These are phyloP conservation scores for Sugiyamaella xylanicola DNA, from an alignment of 1,139 yeast species.

Conservation along the genomic window DNA sequence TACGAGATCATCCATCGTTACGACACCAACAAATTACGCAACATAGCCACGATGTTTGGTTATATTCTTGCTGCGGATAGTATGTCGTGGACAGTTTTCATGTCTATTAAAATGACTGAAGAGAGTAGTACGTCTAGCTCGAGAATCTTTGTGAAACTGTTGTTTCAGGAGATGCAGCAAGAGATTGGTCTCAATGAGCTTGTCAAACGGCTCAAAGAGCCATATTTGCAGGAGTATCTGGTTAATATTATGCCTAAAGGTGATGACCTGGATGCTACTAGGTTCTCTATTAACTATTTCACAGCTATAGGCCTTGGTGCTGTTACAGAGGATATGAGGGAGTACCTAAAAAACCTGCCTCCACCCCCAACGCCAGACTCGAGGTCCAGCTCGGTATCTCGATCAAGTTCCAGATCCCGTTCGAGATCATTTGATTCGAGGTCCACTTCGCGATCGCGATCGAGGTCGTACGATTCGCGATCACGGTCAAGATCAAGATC, in stretches of 20 bases:
- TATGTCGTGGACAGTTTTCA: conserved; percentile 62
- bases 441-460: conserved; percentile 26
- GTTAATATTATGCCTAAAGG: conserved; percentile 48
- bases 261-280: conserved; percentile 54
- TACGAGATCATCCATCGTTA: conserved; percentile 63
- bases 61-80: conserved; percentile 74
- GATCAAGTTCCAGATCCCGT: conserved; percentile 30
- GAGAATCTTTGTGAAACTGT: conserved; percentile 77
- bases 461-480: conserved; percentile 25
- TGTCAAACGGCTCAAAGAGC: conserved; percentile 52
- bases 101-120: conserved; percentile 62
- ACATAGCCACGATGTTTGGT: conserved; percentile 85
- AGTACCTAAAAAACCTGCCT: conserved; percentile 49
- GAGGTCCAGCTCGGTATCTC: conserved; percentile 14
- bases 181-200: conserved; percentile 67
- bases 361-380: conserved; percentile 21
- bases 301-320: conserved; percentile 91
- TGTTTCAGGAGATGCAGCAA: conserved; percentile 78
- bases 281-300: conserved; percentile 86
- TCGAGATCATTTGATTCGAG: conserved; percentile 17
- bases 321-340: conserved; percentile 81
- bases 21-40: conserved; percentile 74
- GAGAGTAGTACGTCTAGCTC: conserved; percentile 74
- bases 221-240: conserved; percentile 45
- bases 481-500: conserved; percentile 25